Evolutionary conservation across 2,329 filamentous ascomycete genomes (phyloP), one percentile per base, ranked within the genome.

Genomic region (Biscogniauxia mediterranea): DNA sequence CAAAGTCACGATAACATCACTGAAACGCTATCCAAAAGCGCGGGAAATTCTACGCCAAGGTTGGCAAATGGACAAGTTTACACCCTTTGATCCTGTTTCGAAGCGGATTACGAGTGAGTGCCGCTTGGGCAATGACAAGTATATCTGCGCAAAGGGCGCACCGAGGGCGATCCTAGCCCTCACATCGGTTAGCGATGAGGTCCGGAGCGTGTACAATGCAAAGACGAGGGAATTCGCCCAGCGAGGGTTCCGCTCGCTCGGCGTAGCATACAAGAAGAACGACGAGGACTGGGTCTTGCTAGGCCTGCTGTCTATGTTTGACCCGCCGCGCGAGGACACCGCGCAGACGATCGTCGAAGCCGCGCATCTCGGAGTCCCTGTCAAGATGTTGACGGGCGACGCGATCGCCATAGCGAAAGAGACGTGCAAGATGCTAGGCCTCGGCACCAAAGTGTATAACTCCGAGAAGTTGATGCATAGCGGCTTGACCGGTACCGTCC

Each of bases 311-410:
- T 89, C 89, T 72, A 90, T 92, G 86, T 92, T 92, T 80, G 89
- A 92, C 75, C 89, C 89, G 73, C 89, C 89, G 64, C 89, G 89
- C 81, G 88, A 90, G 71, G 89, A 92, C 76, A 92, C 89, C 64
- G 89, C 89, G 67, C 88, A 91, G 79, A 92, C 89, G 67, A 91
- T 92, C 72, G 80, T 89, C 71, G 89, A 92, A 79, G 89, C 89
- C 66, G 87, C 90, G 76, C 84, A 89, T 75, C 87, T 92, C 61
- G 89, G 89, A 81, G 88, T 92, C 38, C 86, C 85, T 67, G 89
- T 92, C 69, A 92, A 92, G 85, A 92, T 92, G 89, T 81, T 92
- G 77, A 92, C 89, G 79, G 89, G 89, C 84, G 89, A 92, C 74
- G 89, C 89, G 66, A 89, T 91, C 70, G 89, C 89, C 70, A 92